phyloP scores from a whole-genome alignment of 139 green algal genomes.

The Chlamydomonas sp. region DNA sequence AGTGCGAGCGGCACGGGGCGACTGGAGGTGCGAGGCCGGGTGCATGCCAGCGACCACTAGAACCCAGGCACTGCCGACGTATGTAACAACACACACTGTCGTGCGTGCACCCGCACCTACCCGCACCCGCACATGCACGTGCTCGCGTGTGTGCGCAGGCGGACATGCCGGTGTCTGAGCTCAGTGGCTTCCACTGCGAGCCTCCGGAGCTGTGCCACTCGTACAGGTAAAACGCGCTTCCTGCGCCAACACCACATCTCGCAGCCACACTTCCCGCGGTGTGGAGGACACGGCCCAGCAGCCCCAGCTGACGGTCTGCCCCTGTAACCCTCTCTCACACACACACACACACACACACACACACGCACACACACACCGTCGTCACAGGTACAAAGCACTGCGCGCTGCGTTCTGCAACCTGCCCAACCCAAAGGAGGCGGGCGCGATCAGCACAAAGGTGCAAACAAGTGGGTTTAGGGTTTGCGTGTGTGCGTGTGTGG shows the following conservation, averaged over 20 bases:
- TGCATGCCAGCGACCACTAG: background rate
- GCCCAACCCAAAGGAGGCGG: conserved; percentile 1
- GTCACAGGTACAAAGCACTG: conserved; percentile 2
- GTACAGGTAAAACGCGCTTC: too few relatives aligned
- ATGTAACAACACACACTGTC: background rate
- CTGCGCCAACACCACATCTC: too few relatives aligned
- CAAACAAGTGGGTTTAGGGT: too few relatives aligned
- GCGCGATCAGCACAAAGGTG: conserved; percentile 4
- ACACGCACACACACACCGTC: background rate
- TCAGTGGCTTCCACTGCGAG: background rate
- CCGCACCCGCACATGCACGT: background rate
- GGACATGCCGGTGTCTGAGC: conserved; percentile 1
- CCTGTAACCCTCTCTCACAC: too few relatives aligned
- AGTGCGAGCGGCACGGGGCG: background rate
- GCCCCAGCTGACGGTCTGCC: too few relatives aligned
- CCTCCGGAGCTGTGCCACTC: background rate
- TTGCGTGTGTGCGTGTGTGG: too few relatives aligned
- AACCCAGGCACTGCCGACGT: background rate
- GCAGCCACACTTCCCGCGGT: too few relatives aligned
- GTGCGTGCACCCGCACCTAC: background rate
- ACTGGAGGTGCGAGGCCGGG: background rate
- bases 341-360: too few relatives aligned
- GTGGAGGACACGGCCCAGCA: too few relatives aligned
- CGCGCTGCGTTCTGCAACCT: conserved; percentile 4
- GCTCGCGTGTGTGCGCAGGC: background rate